phyloP scores from a whole-genome alignment of 2,329 filamentous ascomycete species.

The Ustulina deusta region DNA sequence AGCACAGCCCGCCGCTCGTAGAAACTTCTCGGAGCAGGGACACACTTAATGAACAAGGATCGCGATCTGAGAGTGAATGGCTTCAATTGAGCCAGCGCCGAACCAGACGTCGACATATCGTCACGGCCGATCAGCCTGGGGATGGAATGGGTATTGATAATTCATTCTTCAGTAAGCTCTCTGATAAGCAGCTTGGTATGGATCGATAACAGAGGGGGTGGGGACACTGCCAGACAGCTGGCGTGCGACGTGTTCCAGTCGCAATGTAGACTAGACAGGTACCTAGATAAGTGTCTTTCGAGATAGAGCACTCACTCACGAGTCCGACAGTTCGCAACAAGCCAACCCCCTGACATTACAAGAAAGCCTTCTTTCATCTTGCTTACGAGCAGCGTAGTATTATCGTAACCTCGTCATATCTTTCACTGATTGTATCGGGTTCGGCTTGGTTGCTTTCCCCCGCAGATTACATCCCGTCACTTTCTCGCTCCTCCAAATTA shows the following conservation, averaged over 20 bases:
- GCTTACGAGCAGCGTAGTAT: neutral
- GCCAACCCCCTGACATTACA: neutral
- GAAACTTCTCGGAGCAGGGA: slow-evolving; percentile 64
- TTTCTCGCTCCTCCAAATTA: neutral
- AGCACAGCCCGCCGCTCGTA: slow-evolving; percentile 68
- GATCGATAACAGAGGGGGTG: neutral
- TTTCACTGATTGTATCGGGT: neutral
- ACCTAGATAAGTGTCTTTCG: too few relatives aligned
- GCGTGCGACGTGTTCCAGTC: neutral
- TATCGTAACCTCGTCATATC: neutral
- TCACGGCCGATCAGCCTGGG: slow-evolving; percentile 14
- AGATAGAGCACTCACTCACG: too few relatives aligned
- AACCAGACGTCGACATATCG: slow-evolving; percentile 42
- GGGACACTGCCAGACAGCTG: neutral
- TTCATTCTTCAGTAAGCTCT: neutral
- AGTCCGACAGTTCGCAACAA: too few relatives aligned
- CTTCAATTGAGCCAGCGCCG: slow-evolving; percentile 48
- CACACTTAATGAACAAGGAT: slow-evolving; percentile 62
- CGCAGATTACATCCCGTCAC: neutral
- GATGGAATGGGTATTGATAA: neutral
- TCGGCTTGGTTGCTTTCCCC: neutral
- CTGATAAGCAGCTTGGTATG: slow-evolving; percentile 6
- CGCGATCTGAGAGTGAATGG: slow-evolving; percentile 47
- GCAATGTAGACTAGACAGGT: too few relatives aligned
- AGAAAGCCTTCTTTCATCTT: neutral